phyloP scores from a whole-genome alignment of 495 filamentous ascomycete genomes.

The Annulohypoxylon stygium region DNA sequence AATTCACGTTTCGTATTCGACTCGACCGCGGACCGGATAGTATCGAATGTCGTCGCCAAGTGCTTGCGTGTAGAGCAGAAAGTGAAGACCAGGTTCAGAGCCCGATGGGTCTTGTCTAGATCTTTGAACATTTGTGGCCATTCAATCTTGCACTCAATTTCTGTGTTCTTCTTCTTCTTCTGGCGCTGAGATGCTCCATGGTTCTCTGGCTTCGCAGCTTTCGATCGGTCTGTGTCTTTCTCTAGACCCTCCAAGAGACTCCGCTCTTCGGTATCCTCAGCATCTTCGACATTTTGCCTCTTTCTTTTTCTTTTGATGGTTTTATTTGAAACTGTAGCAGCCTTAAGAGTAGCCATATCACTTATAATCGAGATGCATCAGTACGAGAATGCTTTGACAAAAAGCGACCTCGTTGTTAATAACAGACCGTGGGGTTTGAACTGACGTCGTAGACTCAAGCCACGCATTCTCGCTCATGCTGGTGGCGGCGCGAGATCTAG shows the following conservation, averaged over 20 bases:
- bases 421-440: not conserved
- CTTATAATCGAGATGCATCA: constrained; percentile 50
- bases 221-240: constrained; percentile 9
- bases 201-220: constrained; percentile 45
- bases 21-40: constrained; percentile 86
- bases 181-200: constrained; percentile 18
- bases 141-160: constrained; percentile 51
- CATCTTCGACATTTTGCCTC: constrained; percentile 56
- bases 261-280: constrained; percentile 42
- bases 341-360: constrained; percentile 68
- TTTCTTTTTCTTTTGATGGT: constrained; percentile 66
- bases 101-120: constrained; percentile 82
- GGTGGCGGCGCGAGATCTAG: constrained; percentile 52
- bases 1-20: constrained; percentile 80
- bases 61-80: constrained; percentile 95
- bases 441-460: constrained; percentile 41
- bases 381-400: not conserved
- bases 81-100: constrained; percentile 92
- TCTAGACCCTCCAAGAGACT: constrained; percentile 4
- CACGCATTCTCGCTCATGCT: constrained; percentile 35
- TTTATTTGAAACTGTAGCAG: constrained; percentile 67
- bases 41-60: constrained; percentile 90
- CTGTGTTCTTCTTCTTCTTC: constrained; percentile 41
- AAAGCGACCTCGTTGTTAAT: constrained; percentile 3
- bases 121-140: constrained; percentile 82